Percentiles rank a stretch among this genome's conserved stretches.
Evolutionary conservation across 1,284 basidiomycete species (phyloP).

Genomic region (Porodaedalea pini): DNA sequence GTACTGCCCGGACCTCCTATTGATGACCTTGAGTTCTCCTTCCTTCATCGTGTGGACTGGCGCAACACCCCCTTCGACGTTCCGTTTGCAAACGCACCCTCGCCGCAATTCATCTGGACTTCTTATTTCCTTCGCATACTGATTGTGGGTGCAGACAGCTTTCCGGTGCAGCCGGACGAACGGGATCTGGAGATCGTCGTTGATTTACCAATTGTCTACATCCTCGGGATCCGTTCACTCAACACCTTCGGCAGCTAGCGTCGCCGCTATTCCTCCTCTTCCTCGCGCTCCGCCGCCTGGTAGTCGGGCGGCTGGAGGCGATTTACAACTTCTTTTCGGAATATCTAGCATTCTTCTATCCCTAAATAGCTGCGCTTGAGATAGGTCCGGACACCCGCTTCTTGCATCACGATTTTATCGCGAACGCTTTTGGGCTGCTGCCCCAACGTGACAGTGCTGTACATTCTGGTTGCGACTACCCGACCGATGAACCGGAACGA

Average conservation of each 20-base stretch:
- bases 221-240: neutral
- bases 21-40: neutral
- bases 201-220: constrained; percentile 6
- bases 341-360: neutral
- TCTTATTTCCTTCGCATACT: constrained; percentile 3
- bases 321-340: neutral
- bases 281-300: constrained; percentile 2
- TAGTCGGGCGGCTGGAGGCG: neutral
- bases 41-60: constrained; percentile 2
- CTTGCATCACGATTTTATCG: constrained; percentile 6
- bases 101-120: neutral
- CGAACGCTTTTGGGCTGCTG: constrained; percentile 2
- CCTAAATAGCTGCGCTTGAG: neutral
- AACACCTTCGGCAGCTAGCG: neutral
- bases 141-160: neutral
- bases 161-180: neutral
- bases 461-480: neutral
- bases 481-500: neutral
- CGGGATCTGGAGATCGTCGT: neutral
- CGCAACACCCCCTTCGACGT: neutral
- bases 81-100: neutral
- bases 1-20: neutral
- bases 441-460: constrained; percentile 2
- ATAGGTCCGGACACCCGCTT: neutral
- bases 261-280: neutral